Base-by-base conservation (phyloP, 2,329 filamentous ascomycete genomes). In the Stagonosporopsis tanaceti region DNA sequence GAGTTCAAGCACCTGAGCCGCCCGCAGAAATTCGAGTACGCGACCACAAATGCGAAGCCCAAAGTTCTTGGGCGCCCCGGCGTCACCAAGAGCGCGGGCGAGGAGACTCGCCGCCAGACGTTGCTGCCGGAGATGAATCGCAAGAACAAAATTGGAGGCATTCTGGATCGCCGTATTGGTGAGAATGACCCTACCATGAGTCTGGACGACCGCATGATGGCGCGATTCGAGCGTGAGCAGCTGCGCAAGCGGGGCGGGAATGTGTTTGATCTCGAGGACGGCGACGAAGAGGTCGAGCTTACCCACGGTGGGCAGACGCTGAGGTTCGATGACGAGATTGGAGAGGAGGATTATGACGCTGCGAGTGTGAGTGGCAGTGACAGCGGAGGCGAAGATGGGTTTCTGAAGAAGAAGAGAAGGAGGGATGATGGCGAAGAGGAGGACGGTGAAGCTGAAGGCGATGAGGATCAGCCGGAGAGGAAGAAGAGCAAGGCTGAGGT, bases 401-500 rank as follows among this genome's bases (percentile, higher is more conserved):
- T 77, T 44, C 59, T 79, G 61, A 70, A 73, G 54, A 71, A 69
- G 37, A 81, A 81, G 69, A 76, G 80, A 62, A 69, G 76, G 61
- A 69, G 78, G 28, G 82, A 79, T 0, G 82, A 80, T 3, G 82
- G 78, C 4, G 81, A 81, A 6, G 64, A 68, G 20, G 67, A 55
- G 1, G 66, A 48, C 2, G 64, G 65, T 8, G 67, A 59, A 1
- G 65, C 41, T 8, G 70, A 64, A 14, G 69, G 56, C 14, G 81
- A 81, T 12, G 81, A 81, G 81, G 42, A 45, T 28, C 0, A 80
- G 61, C 93, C 92, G 0, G 90, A 94, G 68, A 85, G 89, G 57
- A 97, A 97, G 77, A 99, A 97, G 81, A 89, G 89, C 3, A 98
- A 97, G 79, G 91, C 95, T 51, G 95, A 99, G 77, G 91, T 99